Base-by-base conservation (phyloP, 768 basidiomycete genomes). In the Suillus spraguei region DNA sequence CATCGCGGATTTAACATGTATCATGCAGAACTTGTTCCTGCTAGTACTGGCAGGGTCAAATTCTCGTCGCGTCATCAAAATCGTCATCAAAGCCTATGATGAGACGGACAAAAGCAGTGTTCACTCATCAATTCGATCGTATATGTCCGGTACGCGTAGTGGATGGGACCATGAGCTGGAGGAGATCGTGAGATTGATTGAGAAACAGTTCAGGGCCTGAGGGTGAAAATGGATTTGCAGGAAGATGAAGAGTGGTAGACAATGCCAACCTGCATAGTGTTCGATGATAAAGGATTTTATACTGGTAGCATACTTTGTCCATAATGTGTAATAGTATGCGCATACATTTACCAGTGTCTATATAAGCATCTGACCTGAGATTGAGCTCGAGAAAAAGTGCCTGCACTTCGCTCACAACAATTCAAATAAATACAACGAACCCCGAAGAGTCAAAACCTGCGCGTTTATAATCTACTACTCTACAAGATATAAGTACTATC, bases 11-110 rank as follows among this genome's bases (percentile, higher is more conserved):
- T 42, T 72, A 17, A 72, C 66, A 0, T 62, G 69, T 33, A 56
- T 72, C 17, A 68, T 72, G 66, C 71, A 72, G 46, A 67, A 61
- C 28, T 36, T 72, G 22, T 72, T 70, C 60, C 63, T 64, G n/a
- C 39, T 64, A 7, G 50, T 28, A 8, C 60, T 60, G 14, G 47
- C 59, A n/a, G 63, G 60, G n/a, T 20, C 49, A 8, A 39, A 61
- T 13, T 61, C 63, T 13, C 59, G 39, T 22, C 50, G 20, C 41
- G 41, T 54, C 60, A 61, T 61, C 41, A 52, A 64, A n/a, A n/a
- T 64, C 17, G 49, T 49, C 22, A 33, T 54, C 32, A 61, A 39
- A 10, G 63, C 60, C 41, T 61, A 53, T 17, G 55, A 36, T 17
- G 24, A 39, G 59, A 36, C 63, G 17, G 60, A 60, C 28, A 64